Base-by-base conservation (phyloP, 2,329 filamentous ascomycete genomes). In the Monilinia polystroma region DNA sequence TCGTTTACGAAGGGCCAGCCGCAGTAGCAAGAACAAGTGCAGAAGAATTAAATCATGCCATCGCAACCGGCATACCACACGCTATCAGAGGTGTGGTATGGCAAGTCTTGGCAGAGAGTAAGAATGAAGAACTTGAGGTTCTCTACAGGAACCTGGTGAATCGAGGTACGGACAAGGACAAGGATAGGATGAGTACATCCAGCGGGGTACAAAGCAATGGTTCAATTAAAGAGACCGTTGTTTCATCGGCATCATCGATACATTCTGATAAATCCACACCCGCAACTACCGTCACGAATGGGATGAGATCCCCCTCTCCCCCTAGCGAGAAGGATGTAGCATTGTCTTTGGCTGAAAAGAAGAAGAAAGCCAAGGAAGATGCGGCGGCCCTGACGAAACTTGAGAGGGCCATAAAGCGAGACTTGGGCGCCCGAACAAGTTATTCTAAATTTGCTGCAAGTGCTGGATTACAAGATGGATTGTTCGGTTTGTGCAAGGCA, bases 1-100 rank as follows among this genome's bases (percentile, higher is more conserved):
- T 99, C 4, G 95, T 99, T 45, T 96, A 97, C 72, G 92, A 97
- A 80, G 95, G 95, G 0, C 93, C 93, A 20, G 87, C 92, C 38
- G 94, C 92, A 12, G 90, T 98, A 60, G 90, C 92, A 14, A 87
- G 92, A 68, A 93, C 92, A 4, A 97, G 93, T 75, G 85, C 94
- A 0, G 92, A 96, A 73, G 93, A 97, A 76, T 81, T 99, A 67
- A 97, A 94, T 75, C 87, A 85, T 71, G 93, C 95, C 29, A 97
- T 99, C 73, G 91, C 94, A 60, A 91, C 90, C 51, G 95, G 95
- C 43, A 99, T 99, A 67, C 95, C 95, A 1, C 93, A 90, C 72
- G 94, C 93, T 3, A 97, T 99, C 69, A 89, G 95, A 67, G 96
- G 95, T n/a, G 95, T 99, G 2, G 93, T 99, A 62, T 99, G 95